Base-by-base conservation (phyloP, 164 flowering plant genomes). In the Amborella trichopoda region DNA sequence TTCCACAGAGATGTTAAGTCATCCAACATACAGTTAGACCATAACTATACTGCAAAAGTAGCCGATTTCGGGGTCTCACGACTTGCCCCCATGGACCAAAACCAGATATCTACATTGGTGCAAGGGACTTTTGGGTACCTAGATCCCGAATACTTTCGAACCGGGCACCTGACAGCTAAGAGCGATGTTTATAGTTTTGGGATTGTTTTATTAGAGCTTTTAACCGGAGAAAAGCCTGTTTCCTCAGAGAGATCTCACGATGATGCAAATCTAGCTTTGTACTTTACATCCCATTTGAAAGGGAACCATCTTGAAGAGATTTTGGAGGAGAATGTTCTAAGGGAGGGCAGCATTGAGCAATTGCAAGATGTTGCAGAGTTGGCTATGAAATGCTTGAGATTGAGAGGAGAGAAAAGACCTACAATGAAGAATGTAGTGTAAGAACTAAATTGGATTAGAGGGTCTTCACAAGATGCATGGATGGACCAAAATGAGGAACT, bases 11-110 rank as follows among this genome's bases (percentile, higher is more conserved):
- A 66, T 43, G 58, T 70, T 11, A 66, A 67, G 58, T 66, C 68
- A 20, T 40, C 68, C 13, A 70, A 70, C 44, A 67, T 70, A 23
- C 33, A 66, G 2, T 11, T 70, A 30, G 68, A 70, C 25, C 49
- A 61, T 1, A 51, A 47, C 6, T 60, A 51, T 49, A 60, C 59
- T 0, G 61, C 73, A 1, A 71, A 68, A 23, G 54, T 71, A 18
- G 42, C 68, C 0, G 67, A 71, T 33, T 71, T 71, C 42, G 76
- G 73, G 9, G 56, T 60, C 8, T 65, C 73, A 5, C 65, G 63
- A 34, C n/a, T n/a, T n/a, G 34, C 46, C 6, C 49, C 49, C 3
- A 10, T 27, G 25, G 58, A 54, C 19, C 36, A 34, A 6, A 13
- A 30, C n/a, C 58, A 45, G 3, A 6, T 54, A 17, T 42, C 58